Percentiles rank a stretch among this genome's conserved stretches.
These are phyloP conservation scores for Fusarium secorum DNA, from an alignment of 2,329 filamentous ascomycete species.

Conservation along the genomic window DNA sequence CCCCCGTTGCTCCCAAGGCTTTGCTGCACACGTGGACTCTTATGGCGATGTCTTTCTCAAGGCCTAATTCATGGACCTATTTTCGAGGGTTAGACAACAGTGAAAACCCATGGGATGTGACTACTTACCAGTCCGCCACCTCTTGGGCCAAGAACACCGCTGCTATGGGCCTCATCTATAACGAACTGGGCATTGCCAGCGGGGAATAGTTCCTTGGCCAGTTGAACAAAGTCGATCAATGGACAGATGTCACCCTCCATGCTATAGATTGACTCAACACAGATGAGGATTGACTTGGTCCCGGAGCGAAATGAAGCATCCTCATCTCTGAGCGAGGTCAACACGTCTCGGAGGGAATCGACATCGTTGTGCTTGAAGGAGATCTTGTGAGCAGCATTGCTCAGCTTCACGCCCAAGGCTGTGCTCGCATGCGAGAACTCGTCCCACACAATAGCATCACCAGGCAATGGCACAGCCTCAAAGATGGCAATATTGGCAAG, in stretches of 20 bases:
- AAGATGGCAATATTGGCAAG: not conserved
- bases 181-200: not conserved
- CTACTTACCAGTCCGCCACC: not conserved
- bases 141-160: not conserved
- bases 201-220: not conserved
- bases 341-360: not conserved
- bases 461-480: not conserved
- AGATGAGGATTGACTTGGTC: not conserved
- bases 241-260: not conserved
- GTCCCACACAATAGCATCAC: not conserved
- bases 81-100: not conserved
- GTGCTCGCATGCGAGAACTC: not conserved
- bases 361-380: not conserved
- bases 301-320: not conserved
- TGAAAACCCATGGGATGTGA: not conserved
- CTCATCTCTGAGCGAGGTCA: not conserved
- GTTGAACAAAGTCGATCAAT: not conserved
- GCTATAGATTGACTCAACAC: not conserved
- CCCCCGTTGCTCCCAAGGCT: not conserved
- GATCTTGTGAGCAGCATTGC: not conserved
- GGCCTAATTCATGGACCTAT: not conserved
- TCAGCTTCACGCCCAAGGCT: not conserved
- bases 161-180: not conserved
- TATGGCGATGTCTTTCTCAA: not conserved
- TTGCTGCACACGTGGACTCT: not conserved